Evolutionary conservation across 2,329 filamentous ascomycete genomes (phyloP), one percentile per base, ranked within the genome.

Genomic region (Anisogramma anomala): DNA sequence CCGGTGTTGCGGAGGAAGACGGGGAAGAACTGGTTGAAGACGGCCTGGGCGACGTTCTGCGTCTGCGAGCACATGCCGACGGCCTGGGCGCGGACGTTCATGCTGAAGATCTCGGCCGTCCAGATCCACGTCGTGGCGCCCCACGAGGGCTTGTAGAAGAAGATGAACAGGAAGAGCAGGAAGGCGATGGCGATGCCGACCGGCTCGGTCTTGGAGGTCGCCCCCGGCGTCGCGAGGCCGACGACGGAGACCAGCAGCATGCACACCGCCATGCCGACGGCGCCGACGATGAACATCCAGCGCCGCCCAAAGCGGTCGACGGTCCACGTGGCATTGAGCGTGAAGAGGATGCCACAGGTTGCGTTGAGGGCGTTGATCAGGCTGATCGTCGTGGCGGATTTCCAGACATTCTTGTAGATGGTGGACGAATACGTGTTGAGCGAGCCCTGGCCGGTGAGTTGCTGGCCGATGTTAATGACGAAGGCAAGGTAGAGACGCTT

Each of bases 351-450:
- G 42, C 77, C 77, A 49, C 78, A 80, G 5, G 79, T 84, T 30
- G 79, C 79, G 55, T 84, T 84, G 40, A 84, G 65, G 3, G 80
- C 80, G 56, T 84, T 84, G 66, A 84, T 84, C 23, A 84, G 66
- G 48, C 77, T 77, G 55, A 84, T 82, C 17, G 69, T 76, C 36
- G 70, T 63, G 41, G 59, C 62, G 40, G 60, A 67, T 18, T 62
- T 67, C 65, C 79, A 84, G 18, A 84, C 72, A 55, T 80, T 78
- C 61, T 81, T 74, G 65, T 84, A 84, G 53, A 84, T 80, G 50
- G 74, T 72, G n/a, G 79, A 81, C 15, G 73, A 79, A 66, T 84
- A 84, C 3, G 72, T 71, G 67, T 84, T 84, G 49, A 84, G 67
- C 1, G 78, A 79, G 48, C 80, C 81, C 58, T 84, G 80, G 15